Base-by-base conservation (phyloP, 2,329 filamentous ascomycete species). In the Fusarium sp. region DNA sequence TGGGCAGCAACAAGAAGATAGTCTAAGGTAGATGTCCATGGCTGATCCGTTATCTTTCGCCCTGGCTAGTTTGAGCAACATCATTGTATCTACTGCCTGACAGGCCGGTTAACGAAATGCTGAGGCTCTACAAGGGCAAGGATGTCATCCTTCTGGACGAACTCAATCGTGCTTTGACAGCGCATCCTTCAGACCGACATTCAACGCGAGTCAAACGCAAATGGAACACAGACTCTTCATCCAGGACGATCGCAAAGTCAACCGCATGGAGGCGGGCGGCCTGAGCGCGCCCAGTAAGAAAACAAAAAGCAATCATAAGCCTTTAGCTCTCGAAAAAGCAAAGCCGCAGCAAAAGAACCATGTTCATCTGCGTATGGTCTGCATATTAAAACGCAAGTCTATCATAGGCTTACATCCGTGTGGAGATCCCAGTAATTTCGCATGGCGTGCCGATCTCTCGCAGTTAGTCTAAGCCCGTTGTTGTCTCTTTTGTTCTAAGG, bases 261-360 rank as follows among this genome's bases (percentile, higher is more conserved):
- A 41, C 61, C 41, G 26, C n/a, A 62, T 36, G 18, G n/a, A 14
- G 39, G 41, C 36, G 35, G 70, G 71, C 60, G 73, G 70, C 41
- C 73, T 74, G 73, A 75, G 70, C 73, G 66, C 42, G 32, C 38
- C 28, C 60, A 59, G 50, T 62, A 42, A 59, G 64, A 55, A 55
- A 28, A 41, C 26, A 66, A 76, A 74, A 77, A 73, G 75, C 65
- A 75, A 76, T 28, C 28, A 55, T 39, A 12, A 22, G 51, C 59
- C 39, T 58, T 48, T n/a, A n/a, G 51, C 26, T 53, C 36, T 44
- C 13, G 35, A 68, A 77, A 77, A 77, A 76, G 75, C 75, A 77
- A 77, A 35, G 60, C 42, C 45, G 68, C 47, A 59, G 53, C 70
- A 75, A 75, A 75, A 75, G 70, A 62, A 51, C 73, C 68, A 58